Base-by-base conservation (phyloP, 2,329 filamentous ascomycete species). In the Fusarium tjaetaba region DNA sequence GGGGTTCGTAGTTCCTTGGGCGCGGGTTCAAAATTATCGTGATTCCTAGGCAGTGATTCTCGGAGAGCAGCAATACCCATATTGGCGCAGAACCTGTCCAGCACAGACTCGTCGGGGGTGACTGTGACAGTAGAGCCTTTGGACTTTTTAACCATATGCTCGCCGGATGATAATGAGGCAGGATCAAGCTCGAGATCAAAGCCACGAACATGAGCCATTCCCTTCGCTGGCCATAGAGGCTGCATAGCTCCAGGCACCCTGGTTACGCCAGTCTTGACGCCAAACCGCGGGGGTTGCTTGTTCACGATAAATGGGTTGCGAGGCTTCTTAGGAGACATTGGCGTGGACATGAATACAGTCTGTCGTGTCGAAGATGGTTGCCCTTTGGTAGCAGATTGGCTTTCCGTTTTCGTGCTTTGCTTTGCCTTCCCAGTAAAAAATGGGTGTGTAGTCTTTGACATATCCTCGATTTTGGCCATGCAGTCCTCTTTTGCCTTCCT, bases 211-310 rank as follows among this genome's bases (percentile, higher is more conserved):
- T 94, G 93, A 2, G 86, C 82, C 79, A 89, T 90, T 11, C 86
- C 92, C 71, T 87, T 86, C 55, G 89, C 87, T 42, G 94, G 94
- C 92, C 93, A 96, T n/a, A 89, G 85, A 7, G 93, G 88, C 61
- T 93, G 86, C 70, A 85, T 84, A 14, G 91, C 86, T 5, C 92
- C 93, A 1, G 91, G 89, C n/a, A 92, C 85, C 76, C 89, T 94
- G 9, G 89, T 77, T 0, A 83, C 84, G 7, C 80, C 76, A 9
- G 84, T 83, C 61, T 82, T 86, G 32, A 80, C 76, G 7, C 87
- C 86, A 67, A 88, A 86, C 18, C 83, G 81, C 1, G 85, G 82
- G 22, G 82, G 65, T 46, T 72, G 72, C 26, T 81, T 82, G 20
- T 76, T 80, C 7, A 81, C 67, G 1, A 76, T 61, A 5, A 81